Conservation (phyloP, 176 grass and related monocot species). For the Hordeum marinum region DNA sequence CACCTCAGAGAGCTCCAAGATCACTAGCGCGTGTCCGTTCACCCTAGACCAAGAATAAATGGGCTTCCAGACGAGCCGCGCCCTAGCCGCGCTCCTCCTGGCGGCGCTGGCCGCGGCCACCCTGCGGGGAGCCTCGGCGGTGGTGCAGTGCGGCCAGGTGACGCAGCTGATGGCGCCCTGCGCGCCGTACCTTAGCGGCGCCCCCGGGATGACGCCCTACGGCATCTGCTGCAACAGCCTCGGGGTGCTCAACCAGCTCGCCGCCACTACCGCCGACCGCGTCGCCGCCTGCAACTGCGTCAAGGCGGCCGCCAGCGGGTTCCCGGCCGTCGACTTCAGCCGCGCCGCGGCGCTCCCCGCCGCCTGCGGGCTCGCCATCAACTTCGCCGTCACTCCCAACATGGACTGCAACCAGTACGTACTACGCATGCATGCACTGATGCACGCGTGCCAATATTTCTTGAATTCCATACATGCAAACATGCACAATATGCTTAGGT, state of each 20-base stretch:
- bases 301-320: constrained; percentile 15
- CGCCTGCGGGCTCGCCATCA: constrained; percentile 40
- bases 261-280: constrained; percentile 28
- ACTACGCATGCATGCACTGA: neutral
- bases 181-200: constrained; percentile 41
- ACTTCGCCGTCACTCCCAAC: constrained; percentile 42
- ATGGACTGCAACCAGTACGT: constrained; percentile 51
- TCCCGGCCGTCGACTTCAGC: constrained; percentile 30
- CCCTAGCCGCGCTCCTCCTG: neutral
- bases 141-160: constrained; percentile 34
- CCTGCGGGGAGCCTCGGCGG: neutral
- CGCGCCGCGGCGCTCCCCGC: constrained; percentile 14
- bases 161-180: constrained; percentile 43
- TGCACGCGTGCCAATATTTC: neutral
- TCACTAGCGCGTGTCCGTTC: neutral
- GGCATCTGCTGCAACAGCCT: constrained; percentile 53
- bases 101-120: neutral
- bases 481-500: neutral
- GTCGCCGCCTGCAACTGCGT: constrained; percentile 41
- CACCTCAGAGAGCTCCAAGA: neutral
- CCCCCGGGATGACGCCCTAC: constrained; percentile 41
- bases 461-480: neutral
- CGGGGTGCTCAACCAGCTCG: constrained; percentile 37
- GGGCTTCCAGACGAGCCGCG: neutral
- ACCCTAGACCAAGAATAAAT: neutral